Evolutionary conservation across 148 eudicot genomes (phyloP).

Genomic region (Diospyros lotus): DNA sequence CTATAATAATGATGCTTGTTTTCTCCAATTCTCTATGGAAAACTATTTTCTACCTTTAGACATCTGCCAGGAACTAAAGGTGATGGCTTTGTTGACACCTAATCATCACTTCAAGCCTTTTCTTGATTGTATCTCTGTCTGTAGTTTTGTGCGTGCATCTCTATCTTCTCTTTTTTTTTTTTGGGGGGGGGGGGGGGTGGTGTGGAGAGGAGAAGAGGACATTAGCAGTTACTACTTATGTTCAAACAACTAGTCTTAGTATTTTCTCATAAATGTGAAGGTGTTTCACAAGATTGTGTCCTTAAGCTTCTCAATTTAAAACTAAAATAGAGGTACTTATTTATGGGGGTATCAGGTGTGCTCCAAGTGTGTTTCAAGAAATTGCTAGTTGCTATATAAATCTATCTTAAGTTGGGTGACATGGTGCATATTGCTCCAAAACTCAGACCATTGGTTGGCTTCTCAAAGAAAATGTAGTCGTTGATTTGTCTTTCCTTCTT

Average conservation of each 20-base stretch:
- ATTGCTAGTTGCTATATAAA: neutral
- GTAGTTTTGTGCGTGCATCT: no score
- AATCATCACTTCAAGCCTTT: neutral
- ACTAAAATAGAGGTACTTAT: neutral
- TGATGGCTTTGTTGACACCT: slow-evolving; percentile 9
- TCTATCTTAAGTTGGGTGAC: neutral
- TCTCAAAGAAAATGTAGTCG: neutral
- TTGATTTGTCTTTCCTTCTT: neutral
- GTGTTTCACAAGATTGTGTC: neutral
- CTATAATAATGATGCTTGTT: neutral
- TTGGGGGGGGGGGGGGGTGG: no score
- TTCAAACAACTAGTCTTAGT: neutral
- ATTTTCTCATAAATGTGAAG: neutral
- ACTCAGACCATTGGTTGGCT: neutral
- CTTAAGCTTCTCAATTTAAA: neutral
- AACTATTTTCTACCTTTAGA: slow-evolving; percentile 30
- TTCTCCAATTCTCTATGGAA: neutral
- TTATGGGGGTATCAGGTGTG: neutral
- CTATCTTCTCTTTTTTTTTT: neutral
- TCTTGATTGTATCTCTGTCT: no score
- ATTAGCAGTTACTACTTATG: no score
- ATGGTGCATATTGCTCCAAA: neutral
- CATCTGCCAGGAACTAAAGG: slow-evolving; percentile 83
- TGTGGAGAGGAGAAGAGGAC: no score
- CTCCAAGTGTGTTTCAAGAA: neutral